Evolutionary conservation across 768 basidiomycete genomes (phyloP).

Genomic region (Termitomyces sp.): DNA sequence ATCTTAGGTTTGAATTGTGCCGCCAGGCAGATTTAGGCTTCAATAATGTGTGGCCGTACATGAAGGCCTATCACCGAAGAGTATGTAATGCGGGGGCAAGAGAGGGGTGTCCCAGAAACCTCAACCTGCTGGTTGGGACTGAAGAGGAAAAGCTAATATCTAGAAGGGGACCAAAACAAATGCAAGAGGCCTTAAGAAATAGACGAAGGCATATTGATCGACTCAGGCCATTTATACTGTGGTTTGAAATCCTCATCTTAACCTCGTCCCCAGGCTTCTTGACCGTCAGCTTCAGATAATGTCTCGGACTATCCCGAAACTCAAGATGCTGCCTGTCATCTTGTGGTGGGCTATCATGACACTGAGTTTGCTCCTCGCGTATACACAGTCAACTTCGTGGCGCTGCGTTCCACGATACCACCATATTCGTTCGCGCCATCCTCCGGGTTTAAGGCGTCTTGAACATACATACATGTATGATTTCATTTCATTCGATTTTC

Average conservation of each 20-base stretch:
- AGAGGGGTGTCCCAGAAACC: conserved; percentile 20
- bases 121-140: conserved; percentile 20
- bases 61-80: conserved; percentile 19
- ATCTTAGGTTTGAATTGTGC: conserved; percentile 21
- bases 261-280: neutral
- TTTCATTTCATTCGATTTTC: neutral
- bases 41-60: conserved; percentile 16
- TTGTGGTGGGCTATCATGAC: neutral
- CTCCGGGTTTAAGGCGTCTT: neutral
- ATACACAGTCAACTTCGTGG: neutral
- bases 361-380: neutral
- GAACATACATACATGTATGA: neutral
- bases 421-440: neutral
- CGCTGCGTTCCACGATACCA: neutral
- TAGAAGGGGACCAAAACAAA: conserved; percentile 14
- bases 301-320: neutral
- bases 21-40: neutral
- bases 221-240: neutral
- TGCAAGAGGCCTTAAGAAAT: conserved; percentile 9
- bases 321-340: neutral
- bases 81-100: conserved; percentile 18
- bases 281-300: neutral
- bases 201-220: neutral
- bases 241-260: neutral
- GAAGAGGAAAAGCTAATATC: conserved; percentile 17